A percentile compares a stretch with the other conserved stretches of the same genome.
Evolutionary conservation across 116 monocot genomes (phyloP).

Genomic region (Dioscorea cayenensis): DNA sequence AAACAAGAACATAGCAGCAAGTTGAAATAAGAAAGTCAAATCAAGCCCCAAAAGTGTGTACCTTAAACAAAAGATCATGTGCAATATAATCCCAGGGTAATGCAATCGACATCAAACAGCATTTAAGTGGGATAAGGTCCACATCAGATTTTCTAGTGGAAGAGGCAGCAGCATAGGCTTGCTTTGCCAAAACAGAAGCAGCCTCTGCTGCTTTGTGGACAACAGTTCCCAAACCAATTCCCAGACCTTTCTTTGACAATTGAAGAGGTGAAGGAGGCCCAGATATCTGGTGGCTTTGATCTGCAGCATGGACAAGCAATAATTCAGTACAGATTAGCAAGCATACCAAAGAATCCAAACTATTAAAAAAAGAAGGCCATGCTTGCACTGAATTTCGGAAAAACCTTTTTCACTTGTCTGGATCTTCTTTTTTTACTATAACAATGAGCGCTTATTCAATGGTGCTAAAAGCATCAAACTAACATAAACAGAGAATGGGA

Average conservation of each 20-base stretch:
- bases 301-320: conserved; percentile 23
- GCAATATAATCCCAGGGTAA: conserved; percentile 94
- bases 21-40: background rate
- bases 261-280: conserved; percentile 50
- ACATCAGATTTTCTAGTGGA: conserved; percentile 18
- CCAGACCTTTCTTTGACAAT: conserved; percentile 40
- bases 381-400: background rate
- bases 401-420: too few species aligned
- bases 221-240: conserved; percentile 52
- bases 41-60: conserved; percentile 5
- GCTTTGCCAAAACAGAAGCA: conserved; percentile 75
- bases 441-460: too few species aligned
- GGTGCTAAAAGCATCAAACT: too few species aligned
- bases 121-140: conserved; percentile 72
- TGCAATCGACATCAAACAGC: conserved; percentile 91
- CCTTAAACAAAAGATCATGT: conserved; percentile 89
- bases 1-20: background rate
- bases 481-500: too few species aligned
- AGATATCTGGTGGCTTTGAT: conserved; percentile 62
- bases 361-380: too few species aligned
- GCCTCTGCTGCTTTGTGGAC: conserved; percentile 68
- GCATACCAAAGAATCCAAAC: too few species aligned
- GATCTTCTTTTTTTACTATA: too few species aligned
- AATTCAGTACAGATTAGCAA: background rate
- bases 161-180: conserved; percentile 66